Conservation (phyloP, 495 filamentous ascomycete genomes). For the Talaromyces adpressus region DNA sequence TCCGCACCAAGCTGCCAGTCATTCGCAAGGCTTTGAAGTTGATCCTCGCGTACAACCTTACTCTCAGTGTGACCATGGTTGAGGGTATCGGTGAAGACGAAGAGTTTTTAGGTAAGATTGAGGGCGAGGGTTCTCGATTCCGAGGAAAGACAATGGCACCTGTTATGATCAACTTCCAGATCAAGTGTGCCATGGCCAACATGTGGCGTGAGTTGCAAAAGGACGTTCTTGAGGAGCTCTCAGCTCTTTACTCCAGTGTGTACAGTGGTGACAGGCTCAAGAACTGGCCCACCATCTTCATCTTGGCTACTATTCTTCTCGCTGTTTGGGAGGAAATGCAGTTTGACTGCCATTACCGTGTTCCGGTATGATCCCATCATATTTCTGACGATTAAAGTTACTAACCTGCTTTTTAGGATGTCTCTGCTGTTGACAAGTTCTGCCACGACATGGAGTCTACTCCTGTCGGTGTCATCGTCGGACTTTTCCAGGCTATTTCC, state of each 20-base stretch:
- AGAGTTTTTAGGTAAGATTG: conserved; percentile 68
- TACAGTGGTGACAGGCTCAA: conserved; percentile 91
- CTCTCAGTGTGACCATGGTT: conserved; percentile 84
- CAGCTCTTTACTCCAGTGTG: conserved; percentile 80
- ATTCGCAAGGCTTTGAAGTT: conserved; percentile 89
- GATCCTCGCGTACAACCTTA: conserved; percentile 87
- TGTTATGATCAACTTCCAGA: conserved; percentile 98
- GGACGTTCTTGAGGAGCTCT: conserved; percentile 88
- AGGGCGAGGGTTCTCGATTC: conserved; percentile 71
- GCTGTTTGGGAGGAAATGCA: conserved; percentile 97
- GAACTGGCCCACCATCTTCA: conserved; percentile 97
- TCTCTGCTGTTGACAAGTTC: conserved; percentile 78
- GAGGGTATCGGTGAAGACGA: conserved; percentile 80
- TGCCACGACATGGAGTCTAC: conserved; percentile 91
- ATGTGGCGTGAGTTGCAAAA: conserved; percentile 96
- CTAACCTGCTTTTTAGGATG: conserved; percentile 39
- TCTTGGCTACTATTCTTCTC: conserved; percentile 81
- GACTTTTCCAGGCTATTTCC: conserved; percentile 90
- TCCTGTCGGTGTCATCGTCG: conserved; percentile 88
- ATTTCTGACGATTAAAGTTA: not conserved
- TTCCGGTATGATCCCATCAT: conserved; percentile 41
- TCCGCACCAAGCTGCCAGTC: conserved; percentile 71
- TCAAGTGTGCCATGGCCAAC: conserved; percentile 88
- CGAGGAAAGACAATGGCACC: conserved; percentile 82
- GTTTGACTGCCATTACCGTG: conserved; percentile 90